Percentiles rank a stretch among this genome's conserved stretches.
Conservation (phyloP, 768 basidiomycete species). For the Heimioporus sp. region DNA sequence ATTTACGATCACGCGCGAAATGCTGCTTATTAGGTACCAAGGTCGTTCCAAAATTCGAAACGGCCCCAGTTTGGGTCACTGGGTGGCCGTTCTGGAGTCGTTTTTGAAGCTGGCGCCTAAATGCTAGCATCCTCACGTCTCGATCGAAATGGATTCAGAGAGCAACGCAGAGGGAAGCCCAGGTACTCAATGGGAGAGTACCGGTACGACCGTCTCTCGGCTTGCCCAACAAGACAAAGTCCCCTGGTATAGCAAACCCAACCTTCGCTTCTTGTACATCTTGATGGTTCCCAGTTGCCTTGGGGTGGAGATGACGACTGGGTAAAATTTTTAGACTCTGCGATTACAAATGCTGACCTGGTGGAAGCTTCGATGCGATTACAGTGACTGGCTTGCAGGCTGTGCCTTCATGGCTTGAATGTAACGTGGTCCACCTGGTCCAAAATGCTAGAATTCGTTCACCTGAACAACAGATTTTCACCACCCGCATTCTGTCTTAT, state of each 20-base stretch:
- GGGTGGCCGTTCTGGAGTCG: too few relatives aligned
- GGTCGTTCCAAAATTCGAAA: too few relatives aligned
- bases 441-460: neutral
- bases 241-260: slow-evolving; percentile 64
- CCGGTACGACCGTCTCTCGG: neutral
- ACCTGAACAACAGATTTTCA: slow-evolving; percentile 41
- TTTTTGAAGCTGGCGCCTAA: too few relatives aligned
- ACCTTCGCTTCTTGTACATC: slow-evolving; percentile 54
- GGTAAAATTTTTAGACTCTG: slow-evolving; percentile 2
- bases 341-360: neutral
- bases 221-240: slow-evolving; percentile 42
- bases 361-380: slow-evolving; percentile 34
- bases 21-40: too few relatives aligned
- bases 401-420: slow-evolving; percentile 51
- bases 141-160: too few relatives aligned
- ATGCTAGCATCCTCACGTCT: neutral
- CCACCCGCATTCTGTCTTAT: slow-evolving; percentile 48
- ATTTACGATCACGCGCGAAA: too few relatives aligned
- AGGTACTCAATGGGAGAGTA: too few relatives aligned
- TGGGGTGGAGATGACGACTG: slow-evolving; percentile 19
- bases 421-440: slow-evolving; percentile 31
- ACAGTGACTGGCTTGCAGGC: slow-evolving; percentile 65
- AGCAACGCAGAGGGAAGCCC: too few relatives aligned
- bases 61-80: too few relatives aligned
- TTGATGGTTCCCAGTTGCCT: slow-evolving; percentile 46